Conservation (phyloP, 202 grass and related monocot species). For the Alloteropsis angusta region DNA sequence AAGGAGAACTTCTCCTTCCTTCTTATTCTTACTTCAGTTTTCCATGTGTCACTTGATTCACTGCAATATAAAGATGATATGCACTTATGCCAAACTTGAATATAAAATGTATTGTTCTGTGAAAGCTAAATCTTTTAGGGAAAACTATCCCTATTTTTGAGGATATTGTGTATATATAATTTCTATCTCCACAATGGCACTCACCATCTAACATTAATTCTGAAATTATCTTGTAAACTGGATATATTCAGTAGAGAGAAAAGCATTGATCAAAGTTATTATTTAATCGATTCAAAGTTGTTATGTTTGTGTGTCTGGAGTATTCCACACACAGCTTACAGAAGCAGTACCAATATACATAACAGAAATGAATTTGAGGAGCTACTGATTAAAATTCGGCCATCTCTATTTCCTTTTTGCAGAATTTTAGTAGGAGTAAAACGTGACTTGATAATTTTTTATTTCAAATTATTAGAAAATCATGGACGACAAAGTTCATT, state of each 20-base stretch:
- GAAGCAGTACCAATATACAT: not conserved
- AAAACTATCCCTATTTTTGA: not conserved
- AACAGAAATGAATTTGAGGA: not conserved
- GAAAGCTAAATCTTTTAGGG: not conserved
- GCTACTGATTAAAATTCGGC: not conserved
- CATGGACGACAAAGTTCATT: not conserved
- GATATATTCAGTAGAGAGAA: not conserved
- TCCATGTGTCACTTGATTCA: not conserved
- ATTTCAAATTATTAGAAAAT: not conserved
- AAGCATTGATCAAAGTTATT: not conserved
- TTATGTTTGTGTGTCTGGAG: not conserved
- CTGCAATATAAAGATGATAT: not conserved
- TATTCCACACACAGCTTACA: not conserved
- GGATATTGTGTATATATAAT: not conserved
- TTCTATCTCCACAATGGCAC: not conserved
- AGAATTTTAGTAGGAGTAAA: not conserved
- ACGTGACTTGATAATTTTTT: not conserved
- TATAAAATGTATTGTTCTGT: not conserved
- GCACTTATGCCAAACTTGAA: not conserved
- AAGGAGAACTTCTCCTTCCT: not conserved
- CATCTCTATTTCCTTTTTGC: not conserved
- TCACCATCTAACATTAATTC: not conserved
- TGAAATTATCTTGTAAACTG: not conserved
- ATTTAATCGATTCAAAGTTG: too few relatives aligned
- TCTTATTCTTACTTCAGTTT: not conserved